Evolutionary conservation across 2,329 filamentous ascomycete genomes (phyloP).

Genomic region (Gaeumannomyces sp.): DNA sequence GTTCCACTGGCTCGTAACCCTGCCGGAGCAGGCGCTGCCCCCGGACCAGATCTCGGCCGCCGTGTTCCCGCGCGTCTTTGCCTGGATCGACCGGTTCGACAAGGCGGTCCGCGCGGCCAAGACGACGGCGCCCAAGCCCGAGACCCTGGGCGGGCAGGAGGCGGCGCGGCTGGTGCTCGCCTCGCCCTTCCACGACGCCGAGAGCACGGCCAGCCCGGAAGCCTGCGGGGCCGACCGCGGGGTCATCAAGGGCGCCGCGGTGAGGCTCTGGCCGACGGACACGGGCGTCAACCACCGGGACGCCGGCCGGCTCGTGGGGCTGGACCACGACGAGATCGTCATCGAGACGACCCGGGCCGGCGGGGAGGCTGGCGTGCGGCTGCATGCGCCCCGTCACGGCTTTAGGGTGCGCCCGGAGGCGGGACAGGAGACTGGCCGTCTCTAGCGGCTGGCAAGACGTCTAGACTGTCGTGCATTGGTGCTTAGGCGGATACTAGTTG

Average conservation of each 20-base stretch:
- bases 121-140: slow-evolving; percentile 26
- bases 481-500: no score
- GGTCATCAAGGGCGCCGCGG: slow-evolving; percentile 44
- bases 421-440: slow-evolving; percentile 12
- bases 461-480: no score
- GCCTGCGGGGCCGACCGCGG: slow-evolving; percentile 36
- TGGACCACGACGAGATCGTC: slow-evolving; percentile 50
- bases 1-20: slow-evolving; percentile 56
- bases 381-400: slow-evolving; percentile 57
- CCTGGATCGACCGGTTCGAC: slow-evolving; percentile 60
- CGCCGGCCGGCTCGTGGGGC: slow-evolving; percentile 44
- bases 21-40: slow-evolving; percentile 49
- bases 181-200: slow-evolving; percentile 36
- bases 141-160: slow-evolving; percentile 45
- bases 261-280: slow-evolving; percentile 58
- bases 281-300: slow-evolving; percentile 55
- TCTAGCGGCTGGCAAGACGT: background rate
- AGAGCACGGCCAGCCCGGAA: slow-evolving; percentile 42
- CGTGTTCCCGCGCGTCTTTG: slow-evolving; percentile 53
- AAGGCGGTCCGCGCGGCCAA: slow-evolving; percentile 37
- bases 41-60: slow-evolving; percentile 41
- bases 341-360: slow-evolving; percentile 40
- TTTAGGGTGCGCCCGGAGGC: slow-evolving; percentile 40
- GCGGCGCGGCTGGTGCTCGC: slow-evolving; percentile 41
- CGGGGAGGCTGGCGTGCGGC: slow-evolving; percentile 36